Evolutionary conservation across 371 early-diverging fungal genomes (phyloP).

Genomic region (Saksenaea vasiformis): DNA sequence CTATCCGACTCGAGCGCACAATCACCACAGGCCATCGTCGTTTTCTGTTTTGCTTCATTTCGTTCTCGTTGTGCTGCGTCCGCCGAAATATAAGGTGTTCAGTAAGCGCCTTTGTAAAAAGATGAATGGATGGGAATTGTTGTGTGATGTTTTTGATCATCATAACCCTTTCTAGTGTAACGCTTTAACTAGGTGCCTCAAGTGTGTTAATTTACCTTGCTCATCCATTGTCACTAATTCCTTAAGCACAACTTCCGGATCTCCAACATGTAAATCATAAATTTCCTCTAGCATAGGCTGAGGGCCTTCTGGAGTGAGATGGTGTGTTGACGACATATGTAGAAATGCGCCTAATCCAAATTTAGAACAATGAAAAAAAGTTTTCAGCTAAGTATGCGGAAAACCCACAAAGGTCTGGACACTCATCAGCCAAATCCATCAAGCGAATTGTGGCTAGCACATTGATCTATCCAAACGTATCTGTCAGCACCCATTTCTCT

Average conservation of each 20-base stretch:
- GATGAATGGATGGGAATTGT: conserved; percentile 49
- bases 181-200: neutral
- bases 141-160: conserved; percentile 24
- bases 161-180: conserved; percentile 15
- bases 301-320: neutral
- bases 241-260: conserved; percentile 39
- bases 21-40: conserved; percentile 42
- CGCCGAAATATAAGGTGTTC: conserved; percentile 49
- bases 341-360: conserved; percentile 18
- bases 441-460: conserved; percentile 49
- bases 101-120: conserved; percentile 53
- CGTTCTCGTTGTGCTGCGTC: conserved; percentile 30
- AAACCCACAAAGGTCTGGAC: conserved; percentile 24
- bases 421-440: conserved; percentile 48
- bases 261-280: conserved; percentile 35
- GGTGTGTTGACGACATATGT: conserved; percentile 29
- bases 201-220: conserved; percentile 21
- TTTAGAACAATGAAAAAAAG: neutral
- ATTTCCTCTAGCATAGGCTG: conserved; percentile 23
- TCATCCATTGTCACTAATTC: conserved; percentile 40
- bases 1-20: conserved; percentile 49
- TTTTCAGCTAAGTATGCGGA: neutral
- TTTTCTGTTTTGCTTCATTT: conserved; percentile 19
- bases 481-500: neutral
- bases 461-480: conserved; percentile 35